Evolutionary conservation across 2,329 filamentous ascomycete species (phyloP), one percentile per base, ranked within the genome.

Genomic region (Cucurbitaria berberidis): DNA sequence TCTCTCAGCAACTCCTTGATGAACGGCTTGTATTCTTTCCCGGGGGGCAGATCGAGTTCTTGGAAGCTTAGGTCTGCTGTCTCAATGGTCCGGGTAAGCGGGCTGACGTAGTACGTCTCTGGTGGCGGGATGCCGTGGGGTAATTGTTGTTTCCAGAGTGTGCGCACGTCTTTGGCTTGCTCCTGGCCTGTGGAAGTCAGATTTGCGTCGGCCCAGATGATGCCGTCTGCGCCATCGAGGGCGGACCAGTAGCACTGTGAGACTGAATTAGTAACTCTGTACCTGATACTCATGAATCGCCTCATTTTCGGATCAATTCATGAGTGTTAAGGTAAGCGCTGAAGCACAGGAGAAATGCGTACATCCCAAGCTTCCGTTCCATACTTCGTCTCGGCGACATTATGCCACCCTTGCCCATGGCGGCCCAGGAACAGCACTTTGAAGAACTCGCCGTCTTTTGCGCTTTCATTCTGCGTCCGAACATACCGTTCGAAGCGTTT

Each of bases 341-440:
- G n/a, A n/a, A 6, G n/a, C 11, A n/a, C 11, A 29, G 16, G 22
- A 7, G 42, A 30, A 16, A 43, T 3, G n/a, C 82, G 63, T 70
- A 84, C 84, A 68, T 90, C 86, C 87, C 87, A 90, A 5, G 83
- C 84, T 6, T 82, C 79, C 0, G 86, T 89, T 26, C 87, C 87
- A 63, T 89, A 89, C 64, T 81, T 87, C n/a, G 78, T 76, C 74
- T 89, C 85, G 8, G 87, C 87, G 15, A 85, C 83, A 66, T 88
- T 88, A 67, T 87, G 83, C 53, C 76, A 78, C 0, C 88, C 88
- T 72, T 91, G 82, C 9, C 88, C 89, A 69, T 91, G 89, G 34
- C 89, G 82, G 18, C 84, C 88, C 65, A 89, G 78, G 70, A 87
- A 87, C 19, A 91, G 69, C 7, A 91, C 78, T 72, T 90, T 90